Base-by-base conservation (phyloP, 345 rosid species). In the Gossypium rotundifolium region DNA sequence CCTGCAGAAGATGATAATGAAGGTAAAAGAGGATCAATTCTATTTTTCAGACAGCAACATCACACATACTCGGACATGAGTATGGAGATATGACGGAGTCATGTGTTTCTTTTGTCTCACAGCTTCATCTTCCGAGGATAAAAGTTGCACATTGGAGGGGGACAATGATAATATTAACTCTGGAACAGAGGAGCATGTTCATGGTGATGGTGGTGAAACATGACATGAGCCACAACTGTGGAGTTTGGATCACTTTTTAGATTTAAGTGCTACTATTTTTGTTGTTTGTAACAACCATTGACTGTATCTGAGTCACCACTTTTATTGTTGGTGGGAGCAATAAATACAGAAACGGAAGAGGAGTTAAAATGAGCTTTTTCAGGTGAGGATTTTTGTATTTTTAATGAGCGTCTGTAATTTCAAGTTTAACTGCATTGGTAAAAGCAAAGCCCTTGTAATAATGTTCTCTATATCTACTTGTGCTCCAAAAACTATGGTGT, bases 1-100 rank as follows among this genome's bases (percentile, higher is more conserved):
- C 89, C 91, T 11, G 81, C 89, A 10, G 88, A 87, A 9, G 88
- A 88, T 9, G 86, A 82, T 68, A 77, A 72, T 54, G 87, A 86
- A 64, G 92, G 92, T 25, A 60, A 27, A 60, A 33, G 40, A 25
- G n/a, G 65, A 25, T 60, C n/a, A 4, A 25, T 25, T 23, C 40
- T 60, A 12, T 11, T 27, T 25, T 25, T 33, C 64, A 23, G 23
- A 57, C 14, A 20, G 29, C 29, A 57, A 3, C 25, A 55, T 55
- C 59, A 49, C 17, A 13, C 7, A 11, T 46, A 33, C 51, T 46
- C 14, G 2, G 13, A 45, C 49, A 45, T 33, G 40, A 33, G 40
- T 33, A 33, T 4, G 40, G 40, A 33, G 40, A 33, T 33, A 33
- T 33, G 40, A 33, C 40, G 40, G 40, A 33, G 40, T 4, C 3